Evolutionary conservation across 495 filamentous ascomycete genomes (phyloP).

Genomic region (Penicillium canariense): DNA sequence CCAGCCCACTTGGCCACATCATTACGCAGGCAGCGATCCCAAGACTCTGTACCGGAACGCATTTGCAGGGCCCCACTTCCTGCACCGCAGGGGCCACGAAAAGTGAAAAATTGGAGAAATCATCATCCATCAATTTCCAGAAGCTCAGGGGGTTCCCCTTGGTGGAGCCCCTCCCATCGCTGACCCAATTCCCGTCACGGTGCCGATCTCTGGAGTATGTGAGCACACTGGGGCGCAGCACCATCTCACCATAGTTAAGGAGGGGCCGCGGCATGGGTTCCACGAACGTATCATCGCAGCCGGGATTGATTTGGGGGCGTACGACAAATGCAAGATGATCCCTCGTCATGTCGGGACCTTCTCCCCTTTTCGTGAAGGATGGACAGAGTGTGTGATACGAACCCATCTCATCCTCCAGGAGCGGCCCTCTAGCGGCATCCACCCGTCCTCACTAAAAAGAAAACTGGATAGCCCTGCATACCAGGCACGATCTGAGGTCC

Average conservation of each 20-base stretch:
- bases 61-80: slow-evolving; percentile 26
- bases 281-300: background rate
- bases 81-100: slow-evolving; percentile 23
- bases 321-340: background rate
- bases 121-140: slow-evolving; percentile 20
- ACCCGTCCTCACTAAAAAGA: background rate
- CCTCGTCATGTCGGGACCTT: background rate
- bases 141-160: slow-evolving; percentile 20
- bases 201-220: slow-evolving; percentile 29
- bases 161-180: slow-evolving; percentile 17
- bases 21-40: slow-evolving; percentile 18
- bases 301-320: no score
- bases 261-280: background rate
- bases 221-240: slow-evolving; percentile 15
- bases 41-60: slow-evolving; percentile 19
- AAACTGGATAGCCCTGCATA: slow-evolving; percentile 12
- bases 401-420: background rate
- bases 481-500: slow-evolving; percentile 9
- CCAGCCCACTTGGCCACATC: slow-evolving; percentile 15
- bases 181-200: slow-evolving; percentile 18
- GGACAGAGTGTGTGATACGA: background rate
- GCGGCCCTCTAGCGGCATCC: background rate
- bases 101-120: slow-evolving; percentile 13
- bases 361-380: background rate
- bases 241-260: background rate